Evolutionary conservation across 2,329 filamentous ascomycete species (phyloP).

Genomic region (Ciborinia camelliae): DNA sequence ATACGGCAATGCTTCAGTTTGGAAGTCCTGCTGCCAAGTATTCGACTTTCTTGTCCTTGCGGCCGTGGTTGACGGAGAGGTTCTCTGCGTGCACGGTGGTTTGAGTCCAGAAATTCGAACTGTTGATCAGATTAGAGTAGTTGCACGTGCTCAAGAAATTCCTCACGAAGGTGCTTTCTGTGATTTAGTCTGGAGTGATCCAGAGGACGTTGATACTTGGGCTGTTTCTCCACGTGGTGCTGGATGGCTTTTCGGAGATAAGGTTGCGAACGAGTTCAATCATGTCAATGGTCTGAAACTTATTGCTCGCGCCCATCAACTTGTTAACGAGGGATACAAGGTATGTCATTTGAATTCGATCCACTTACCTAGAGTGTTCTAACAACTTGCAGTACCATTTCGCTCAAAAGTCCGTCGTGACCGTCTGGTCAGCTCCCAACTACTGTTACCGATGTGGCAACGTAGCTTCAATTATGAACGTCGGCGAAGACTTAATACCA

Average conservation of each 20-base stretch:
- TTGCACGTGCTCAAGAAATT: conserved; percentile 71
- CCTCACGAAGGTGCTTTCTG: conserved; percentile 76
- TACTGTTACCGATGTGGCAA: conserved; percentile 50
- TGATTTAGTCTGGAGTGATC: conserved; percentile 73
- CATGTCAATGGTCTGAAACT: conserved; percentile 70
- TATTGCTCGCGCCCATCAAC: conserved; percentile 70
- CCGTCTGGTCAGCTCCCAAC: conserved; percentile 57
- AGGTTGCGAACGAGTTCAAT: conserved; percentile 73
- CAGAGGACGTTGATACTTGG: conserved; percentile 69
- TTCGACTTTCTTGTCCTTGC: conserved; percentile 75
- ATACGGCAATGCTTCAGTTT: conserved; percentile 73
- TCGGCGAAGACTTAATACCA: conserved; percentile 78
- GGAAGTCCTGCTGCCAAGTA: conserved; percentile 76
- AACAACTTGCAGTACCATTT: conserved; percentile 71
- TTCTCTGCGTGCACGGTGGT: conserved; percentile 70
- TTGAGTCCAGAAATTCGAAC: conserved; percentile 71
- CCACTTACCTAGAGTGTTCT: conserved; percentile 33
- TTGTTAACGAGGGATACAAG: conserved; percentile 76
- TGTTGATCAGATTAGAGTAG: conserved; percentile 70
- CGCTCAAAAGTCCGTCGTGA: conserved; percentile 87
- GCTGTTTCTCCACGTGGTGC: conserved; percentile 65
- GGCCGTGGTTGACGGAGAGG: conserved; percentile 70
- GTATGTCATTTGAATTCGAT: conserved; percentile 36
- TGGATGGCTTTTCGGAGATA: conserved; percentile 54
- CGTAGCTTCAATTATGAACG: conserved; percentile 79